Base-by-base conservation (phyloP, 192 early-diverging fungal species). In the Coemansia guatemalensis region DNA sequence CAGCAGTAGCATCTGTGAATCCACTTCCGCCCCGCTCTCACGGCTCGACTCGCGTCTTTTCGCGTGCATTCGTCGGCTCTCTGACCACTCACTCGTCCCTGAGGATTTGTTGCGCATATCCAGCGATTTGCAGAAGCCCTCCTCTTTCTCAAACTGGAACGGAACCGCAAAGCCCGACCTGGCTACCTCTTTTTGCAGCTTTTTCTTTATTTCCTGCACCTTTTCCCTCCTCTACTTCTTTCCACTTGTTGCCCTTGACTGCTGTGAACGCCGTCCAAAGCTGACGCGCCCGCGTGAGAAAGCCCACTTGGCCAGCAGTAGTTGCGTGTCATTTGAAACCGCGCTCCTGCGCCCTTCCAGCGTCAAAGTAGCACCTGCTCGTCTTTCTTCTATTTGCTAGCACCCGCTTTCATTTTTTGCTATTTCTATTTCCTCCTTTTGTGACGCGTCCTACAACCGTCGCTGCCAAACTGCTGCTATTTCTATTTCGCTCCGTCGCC, bases 261-360 rank as follows among this genome's bases (percentile, higher is more conserved):
- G 60, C 67, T 68, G 67, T 58, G 67, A 68, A 68, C 50, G 27
- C 47, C 44, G 48, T 48, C 59, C 18, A 39, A 26, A 51, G 49
- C 32, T n/a, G 39, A 53, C 60, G 60, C 60, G 60, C 32, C 39
- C 25, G 60, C 48, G 60, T 62, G 60, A 62, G 60, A 51, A 53
- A 32, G 51, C 23, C 12, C 35, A 22, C 33, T 58, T 41, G 5
- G 56, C 56, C 20, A 58, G 56, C 56, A 25, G 23, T 58, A 44
- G 56, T 44, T 58, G 35, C 44, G 54, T 33, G 54, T 33, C 30
- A 23, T 29, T 63, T 44, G 53, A 48, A 54, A 64, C 53, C 62
- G 52, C 62, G 62, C 62, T 41, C 29, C 39, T 22, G 23, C 9
- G 23, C 22, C 9, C 22, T 53, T 53, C 26, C 21, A n/a, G n/a